Base-by-base conservation (phyloP, 176 grass and related monocot species). In the Zea luxurians region DNA sequence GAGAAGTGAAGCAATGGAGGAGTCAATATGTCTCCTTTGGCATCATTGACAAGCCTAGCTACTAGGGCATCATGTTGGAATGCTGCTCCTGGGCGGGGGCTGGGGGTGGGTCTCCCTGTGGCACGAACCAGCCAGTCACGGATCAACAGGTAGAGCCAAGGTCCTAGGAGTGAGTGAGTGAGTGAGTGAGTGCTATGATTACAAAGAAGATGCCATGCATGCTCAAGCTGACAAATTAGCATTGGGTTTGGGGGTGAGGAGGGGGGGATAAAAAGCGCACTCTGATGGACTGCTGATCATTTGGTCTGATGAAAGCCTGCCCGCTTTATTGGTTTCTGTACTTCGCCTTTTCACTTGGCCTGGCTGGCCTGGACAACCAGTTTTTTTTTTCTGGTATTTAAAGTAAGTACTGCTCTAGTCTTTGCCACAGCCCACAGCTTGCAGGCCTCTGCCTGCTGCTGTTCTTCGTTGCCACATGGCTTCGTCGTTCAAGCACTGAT, bases 191-290 rank as follows among this genome's bases (percentile, higher is more conserved):
- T 21, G 72, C 87, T 45, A 85, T 89, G 87, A 89, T 85, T 89
- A 82, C 73, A 60, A 89, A 52, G 78, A 77, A 89, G 87, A 89
- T 85, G 87, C 83, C 87, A 78, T 89, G 87, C 87, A 78, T 89
- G 87, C 83, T 89, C 85, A 78, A 73, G 87, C 72, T 60, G 71
- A 84, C 86, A 80, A 81, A 78, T 78, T 70, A 82, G 78, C 86
- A 75, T 64, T 16, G 70, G 80, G 69, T 27, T 27, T 27, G 27
- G 27, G 80, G 69, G 46, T 64, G 80, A 65, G 70, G 61, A 44
- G 54, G 53, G 38, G 13, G 27, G 49, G 61, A 83, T 80, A 74
- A 82, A 76, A 87, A 84, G 81, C 4, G 70, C 80, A 11, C 61
- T 66, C 11, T 68, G 71, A 81, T 78, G 89, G 89, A 81, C 85